Evolutionary conservation across 768 basidiomycete species (phyloP).

Genomic region (Leccinellum luteum): DNA sequence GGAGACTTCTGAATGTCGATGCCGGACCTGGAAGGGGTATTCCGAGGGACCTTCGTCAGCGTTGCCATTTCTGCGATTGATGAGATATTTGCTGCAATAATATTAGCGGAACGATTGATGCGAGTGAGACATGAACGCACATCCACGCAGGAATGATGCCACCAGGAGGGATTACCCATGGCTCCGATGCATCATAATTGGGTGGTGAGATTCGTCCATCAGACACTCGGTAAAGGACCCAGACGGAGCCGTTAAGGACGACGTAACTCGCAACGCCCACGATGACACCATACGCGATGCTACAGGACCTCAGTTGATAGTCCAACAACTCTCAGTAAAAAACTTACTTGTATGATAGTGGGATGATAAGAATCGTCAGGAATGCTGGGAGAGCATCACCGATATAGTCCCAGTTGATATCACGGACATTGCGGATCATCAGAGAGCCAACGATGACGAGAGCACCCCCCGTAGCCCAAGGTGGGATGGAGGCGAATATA

Average conservation of each 20-base stretch:
- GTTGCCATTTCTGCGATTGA: slow-evolving; percentile 8
- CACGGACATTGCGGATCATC: slow-evolving; percentile 84
- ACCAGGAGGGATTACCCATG: slow-evolving; percentile 71
- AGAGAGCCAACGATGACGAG: slow-evolving; percentile 83
- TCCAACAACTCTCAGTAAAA: not conserved
- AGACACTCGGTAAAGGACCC: slow-evolving; percentile 50
- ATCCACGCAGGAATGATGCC: slow-evolving; percentile 68
- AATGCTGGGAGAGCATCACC: slow-evolving; percentile 89
- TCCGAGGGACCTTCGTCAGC: slow-evolving; percentile 15
- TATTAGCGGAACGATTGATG: not conserved
- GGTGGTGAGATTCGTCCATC: slow-evolving; percentile 63
- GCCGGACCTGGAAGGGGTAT: slow-evolving; percentile 32
- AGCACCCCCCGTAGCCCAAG: slow-evolving; percentile 87
- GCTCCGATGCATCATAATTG: slow-evolving; percentile 61
- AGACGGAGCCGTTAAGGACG: slow-evolving; percentile 69
- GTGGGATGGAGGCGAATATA: slow-evolving; percentile 82
- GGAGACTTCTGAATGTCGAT: slow-evolving; percentile 31
- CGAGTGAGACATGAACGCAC: slow-evolving; percentile 36
- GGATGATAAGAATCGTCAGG: slow-evolving; percentile 76
- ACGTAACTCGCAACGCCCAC: slow-evolving; percentile 71
- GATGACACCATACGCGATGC: slow-evolving; percentile 89
- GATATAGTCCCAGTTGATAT: slow-evolving; percentile 88
- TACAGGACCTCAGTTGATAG: slow-evolving; percentile 27
- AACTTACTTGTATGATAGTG: slow-evolving; percentile 70
- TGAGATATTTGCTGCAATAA: slow-evolving; percentile 24